Evolutionary conservation across 257 asterid genomes (phyloP).

Genomic region (Ajuga chamaepitys): DNA sequence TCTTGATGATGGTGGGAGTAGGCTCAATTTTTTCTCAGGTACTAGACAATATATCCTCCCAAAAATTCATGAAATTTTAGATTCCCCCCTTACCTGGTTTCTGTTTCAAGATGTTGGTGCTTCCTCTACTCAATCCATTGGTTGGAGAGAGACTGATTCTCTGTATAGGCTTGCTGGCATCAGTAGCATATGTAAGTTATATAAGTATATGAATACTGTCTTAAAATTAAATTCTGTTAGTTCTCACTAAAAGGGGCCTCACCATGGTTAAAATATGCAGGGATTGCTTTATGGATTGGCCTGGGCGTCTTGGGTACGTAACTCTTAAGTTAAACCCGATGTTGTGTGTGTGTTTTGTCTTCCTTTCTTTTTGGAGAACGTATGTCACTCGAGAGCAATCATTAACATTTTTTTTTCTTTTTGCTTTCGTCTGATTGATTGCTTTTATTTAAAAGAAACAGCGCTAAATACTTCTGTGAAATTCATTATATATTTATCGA

Average conservation of each 20-base stretch:
- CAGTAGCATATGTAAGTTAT: constrained; percentile 66
- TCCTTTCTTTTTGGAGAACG: neutral
- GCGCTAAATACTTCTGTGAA: neutral
- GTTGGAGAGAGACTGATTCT: constrained; percentile 82
- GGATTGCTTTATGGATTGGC: constrained; percentile 91
- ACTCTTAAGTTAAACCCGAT: neutral
- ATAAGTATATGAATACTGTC: neutral
- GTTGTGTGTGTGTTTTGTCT: neutral
- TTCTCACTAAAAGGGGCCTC: constrained; percentile 5
- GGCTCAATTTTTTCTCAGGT: constrained; percentile 97
- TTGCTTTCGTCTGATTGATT: no score
- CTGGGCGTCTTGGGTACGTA: constrained; percentile 90
- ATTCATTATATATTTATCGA: neutral
- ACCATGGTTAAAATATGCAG: constrained; percentile 36
- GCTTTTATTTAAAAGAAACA: neutral
- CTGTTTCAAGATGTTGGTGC: constrained; percentile 63
- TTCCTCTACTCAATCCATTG: constrained; percentile 69
- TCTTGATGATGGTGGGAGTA: constrained; percentile 75
- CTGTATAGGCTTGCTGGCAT: constrained; percentile 63
- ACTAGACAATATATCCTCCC: constrained; percentile 10
- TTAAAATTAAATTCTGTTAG: neutral
- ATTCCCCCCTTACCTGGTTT: constrained; percentile 8
- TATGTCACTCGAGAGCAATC: neutral
- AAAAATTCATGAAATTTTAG: neutral
- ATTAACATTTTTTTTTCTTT: neutral